Evolutionary conservation across 2,329 filamentous ascomycete genomes (phyloP), one percentile per base, ranked within the genome.

Genomic region (Fusarium xyrophilum): DNA sequence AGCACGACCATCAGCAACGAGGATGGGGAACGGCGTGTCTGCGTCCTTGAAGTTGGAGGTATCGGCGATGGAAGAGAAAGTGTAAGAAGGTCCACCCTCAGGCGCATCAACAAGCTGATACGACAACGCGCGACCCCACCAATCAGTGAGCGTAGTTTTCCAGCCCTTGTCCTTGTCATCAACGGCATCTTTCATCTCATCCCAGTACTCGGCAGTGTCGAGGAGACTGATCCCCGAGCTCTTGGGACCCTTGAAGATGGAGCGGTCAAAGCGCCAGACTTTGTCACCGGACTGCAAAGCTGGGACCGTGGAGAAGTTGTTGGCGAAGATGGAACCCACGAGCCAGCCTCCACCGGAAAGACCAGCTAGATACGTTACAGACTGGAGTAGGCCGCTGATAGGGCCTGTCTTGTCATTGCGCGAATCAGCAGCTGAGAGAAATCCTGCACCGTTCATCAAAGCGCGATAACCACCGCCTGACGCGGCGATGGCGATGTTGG

Each of bases 391-490:
- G 9, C 93, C 93, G 47, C 93, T 92, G 27, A 97, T 82, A 40
- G 93, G 90, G 2, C 92, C 92, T 2, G 80, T 73, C n/a, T 70
- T 65, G 5, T 71, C 67, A 52, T 77, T 79, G 19, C 78, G 86
- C 69, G 80, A 86, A 76, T 97, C 93, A 68, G 93, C 93, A 0
- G 93, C 93, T n/a, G 91, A 87, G 14, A 97, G 73, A 38, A 90
- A 90, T 60, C 93, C 93, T 19, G 90, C 93, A 23, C 92, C 93
- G 74, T 91, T 95, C 82, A 94, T 83, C 80, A 96, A 83, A 15
- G 93, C 93, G 56, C 93, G 85, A 77, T 96, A 97, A 28, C 93
- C 93, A 75, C 93, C 93, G 10, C 93, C 93, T 0, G 92, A 96
- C 38, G 91, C 82, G 8, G 93, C 92, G 64, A 97, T 87, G n/a